Base-by-base conservation (phyloP, 768 basidiomycete genomes). In the Rhodotorula graminis region DNA sequence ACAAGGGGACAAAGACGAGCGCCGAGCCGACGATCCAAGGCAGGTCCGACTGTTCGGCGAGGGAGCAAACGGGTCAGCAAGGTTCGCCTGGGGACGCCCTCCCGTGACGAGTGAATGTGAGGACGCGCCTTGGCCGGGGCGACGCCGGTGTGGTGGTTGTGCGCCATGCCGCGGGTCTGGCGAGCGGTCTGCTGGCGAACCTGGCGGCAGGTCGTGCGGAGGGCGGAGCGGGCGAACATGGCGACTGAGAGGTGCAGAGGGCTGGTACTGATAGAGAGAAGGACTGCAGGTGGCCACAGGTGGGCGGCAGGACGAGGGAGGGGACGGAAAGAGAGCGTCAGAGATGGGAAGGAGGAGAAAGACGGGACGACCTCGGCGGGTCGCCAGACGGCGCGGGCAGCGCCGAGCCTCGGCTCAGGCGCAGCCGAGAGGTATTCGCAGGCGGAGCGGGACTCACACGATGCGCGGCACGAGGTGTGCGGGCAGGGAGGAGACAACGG, bases 211-310 rank as follows among this genome's bases (percentile, higher is more conserved):
- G 46, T 25, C 15, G 44, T 57, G 56, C 55, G 64, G 56, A 56
- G 29, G 56, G 64, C 63, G 40, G 64, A 19, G 37, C 64, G 64
- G 64, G 64, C 50, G n/a, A 64, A 64, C 63, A 64, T 64, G 61
- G 62, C 29, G 37, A 37, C n/a, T n/a, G n/a, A n/a, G n/a, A n/a
- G n/a, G n/a, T n/a, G n/a, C n/a, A n/a, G 37, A 9, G 9, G 37
- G 37, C 37, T 37, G 37, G 37, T 37, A 37, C 37, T 4, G 37
- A 37, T 5, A 9, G 37, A 37, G 37, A 37, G 9, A 37, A 6
- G 33, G 0, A 7, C 21, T 23, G 25, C 27, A 27, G 31, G 44
- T 2, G 37, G 4, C 5, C 37, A 9, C 37, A 37, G 5, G 37
- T 5, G 37, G 37, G 46, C 14, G 12, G 46, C 19, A 25, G 9